Evolutionary conservation across 306 rosid species (phyloP).

Genomic region (Glycine tomentella): DNA sequence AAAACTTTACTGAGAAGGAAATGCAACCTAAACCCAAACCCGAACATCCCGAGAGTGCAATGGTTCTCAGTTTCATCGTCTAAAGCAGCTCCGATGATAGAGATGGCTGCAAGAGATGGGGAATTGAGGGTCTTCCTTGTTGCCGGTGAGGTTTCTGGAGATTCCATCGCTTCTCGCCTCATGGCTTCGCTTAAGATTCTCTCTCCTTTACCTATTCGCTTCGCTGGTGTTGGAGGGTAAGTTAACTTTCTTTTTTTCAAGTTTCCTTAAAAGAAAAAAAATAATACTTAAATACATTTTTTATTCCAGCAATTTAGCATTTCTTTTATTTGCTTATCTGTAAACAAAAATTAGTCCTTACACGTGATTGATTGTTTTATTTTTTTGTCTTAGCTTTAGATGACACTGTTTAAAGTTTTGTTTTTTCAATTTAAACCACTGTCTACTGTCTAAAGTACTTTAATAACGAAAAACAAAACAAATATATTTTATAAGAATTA

Average conservation of each 20-base stretch:
- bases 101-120: conserved; percentile 70
- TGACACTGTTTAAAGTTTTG: no score
- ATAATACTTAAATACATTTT: no score
- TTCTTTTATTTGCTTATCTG: no score
- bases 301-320: no score
- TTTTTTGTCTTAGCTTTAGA: no score
- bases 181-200: conserved; percentile 75
- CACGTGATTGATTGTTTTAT: no score
- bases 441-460: no score
- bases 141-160: conserved; percentile 94
- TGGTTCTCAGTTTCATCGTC: conserved; percentile 49
- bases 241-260: conserved; percentile 33
- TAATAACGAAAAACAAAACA: no score
- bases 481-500: no score
- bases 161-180: conserved; percentile 80
- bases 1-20: conserved; percentile 30
- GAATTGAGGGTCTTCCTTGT: conserved; percentile 87
- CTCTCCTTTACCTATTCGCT: conserved; percentile 67
- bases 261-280: no score
- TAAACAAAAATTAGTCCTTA: no score
- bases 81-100: conserved; percentile 50
- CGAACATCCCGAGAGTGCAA: background rate
- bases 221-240: conserved; percentile 92
- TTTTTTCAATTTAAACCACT: no score
- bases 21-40: conserved; percentile 40